phyloP scores from a whole-genome alignment of 129 eudicot species.

The Tagetes erecta region DNA sequence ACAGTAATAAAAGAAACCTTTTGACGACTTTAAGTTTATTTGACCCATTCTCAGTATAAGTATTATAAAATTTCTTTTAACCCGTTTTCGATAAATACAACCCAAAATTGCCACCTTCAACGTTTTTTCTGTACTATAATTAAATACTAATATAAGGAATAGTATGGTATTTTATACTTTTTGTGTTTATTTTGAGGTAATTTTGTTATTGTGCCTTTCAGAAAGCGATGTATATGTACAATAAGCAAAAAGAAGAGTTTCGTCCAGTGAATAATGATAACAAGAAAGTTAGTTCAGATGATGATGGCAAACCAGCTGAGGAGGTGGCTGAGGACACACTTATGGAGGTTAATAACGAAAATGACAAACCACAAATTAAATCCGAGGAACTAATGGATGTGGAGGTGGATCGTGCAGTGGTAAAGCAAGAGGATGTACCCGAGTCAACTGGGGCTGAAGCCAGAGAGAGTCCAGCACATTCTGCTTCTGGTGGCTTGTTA shows the following conservation, averaged over 20 bases:
- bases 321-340: slow-evolving; percentile 28
- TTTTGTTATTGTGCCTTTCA: slow-evolving; percentile 39
- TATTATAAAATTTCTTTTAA: not conserved
- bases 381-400: slow-evolving; percentile 27
- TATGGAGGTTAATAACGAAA: slow-evolving; percentile 23
- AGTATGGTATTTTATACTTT: no score
- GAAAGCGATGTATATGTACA: slow-evolving; percentile 83
- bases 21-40: not conserved
- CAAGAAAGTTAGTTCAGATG: slow-evolving; percentile 29
- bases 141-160: no score
- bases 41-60: not conserved
- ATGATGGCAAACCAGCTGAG: slow-evolving; percentile 28
- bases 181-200: not conserved
- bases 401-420: slow-evolving; percentile 36
- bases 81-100: not conserved
- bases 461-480: slow-evolving; percentile 11
- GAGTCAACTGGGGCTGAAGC: slow-evolving; percentile 17
- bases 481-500: slow-evolving; percentile 29
- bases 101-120: not conserved
- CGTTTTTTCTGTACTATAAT: not conserved
- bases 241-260: slow-evolving; percentile 53
- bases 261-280: slow-evolving; percentile 21
- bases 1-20: not conserved
- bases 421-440: slow-evolving; percentile 31
- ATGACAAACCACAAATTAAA: slow-evolving; percentile 20